Conservation (phyloP, 306 rosid species). For the Corylus heterophylla region DNA sequence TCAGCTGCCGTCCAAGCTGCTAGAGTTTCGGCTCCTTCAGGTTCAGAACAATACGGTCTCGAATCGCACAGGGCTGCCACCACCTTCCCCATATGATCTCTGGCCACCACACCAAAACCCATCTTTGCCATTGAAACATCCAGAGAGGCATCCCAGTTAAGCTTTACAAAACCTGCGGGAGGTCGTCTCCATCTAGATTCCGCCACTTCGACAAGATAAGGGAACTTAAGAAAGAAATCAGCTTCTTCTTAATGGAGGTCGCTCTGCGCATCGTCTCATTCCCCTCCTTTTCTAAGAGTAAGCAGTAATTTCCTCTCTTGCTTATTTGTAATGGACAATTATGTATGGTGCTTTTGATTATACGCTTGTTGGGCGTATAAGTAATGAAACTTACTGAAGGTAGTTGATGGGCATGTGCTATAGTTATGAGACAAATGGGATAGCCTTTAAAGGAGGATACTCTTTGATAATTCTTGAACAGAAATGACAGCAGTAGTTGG, state of each 20-base stretch:
- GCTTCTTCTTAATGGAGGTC: conserved; percentile 48
- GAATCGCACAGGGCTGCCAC: too few species aligned
- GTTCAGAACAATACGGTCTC: too few species aligned
- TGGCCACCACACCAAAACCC: too few species aligned
- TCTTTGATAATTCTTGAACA: neutral
- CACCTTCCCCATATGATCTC: too few species aligned
- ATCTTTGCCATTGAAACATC: too few species aligned
- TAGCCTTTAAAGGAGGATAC: neutral
- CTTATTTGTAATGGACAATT: neutral
- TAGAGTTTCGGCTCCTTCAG: too few species aligned
- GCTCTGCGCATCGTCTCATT: conserved; percentile 37
- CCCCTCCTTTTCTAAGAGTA: conserved; percentile 46
- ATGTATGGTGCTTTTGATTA: neutral
- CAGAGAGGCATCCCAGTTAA: too few species aligned
- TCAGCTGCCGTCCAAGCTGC: too few species aligned
- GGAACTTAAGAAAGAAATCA: neutral
- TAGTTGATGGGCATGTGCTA: neutral
- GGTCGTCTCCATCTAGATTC: too few species aligned
- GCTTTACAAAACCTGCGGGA: too few species aligned
- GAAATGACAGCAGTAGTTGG: neutral
- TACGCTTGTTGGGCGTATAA: neutral
- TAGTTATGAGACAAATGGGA: neutral
- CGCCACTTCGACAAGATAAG: conserved; percentile 13
- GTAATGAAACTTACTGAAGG: neutral
- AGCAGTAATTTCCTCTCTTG: conserved; percentile 19